Conservation (phyloP, 441 rosid genomes). For the Mallotus japonicus region DNA sequence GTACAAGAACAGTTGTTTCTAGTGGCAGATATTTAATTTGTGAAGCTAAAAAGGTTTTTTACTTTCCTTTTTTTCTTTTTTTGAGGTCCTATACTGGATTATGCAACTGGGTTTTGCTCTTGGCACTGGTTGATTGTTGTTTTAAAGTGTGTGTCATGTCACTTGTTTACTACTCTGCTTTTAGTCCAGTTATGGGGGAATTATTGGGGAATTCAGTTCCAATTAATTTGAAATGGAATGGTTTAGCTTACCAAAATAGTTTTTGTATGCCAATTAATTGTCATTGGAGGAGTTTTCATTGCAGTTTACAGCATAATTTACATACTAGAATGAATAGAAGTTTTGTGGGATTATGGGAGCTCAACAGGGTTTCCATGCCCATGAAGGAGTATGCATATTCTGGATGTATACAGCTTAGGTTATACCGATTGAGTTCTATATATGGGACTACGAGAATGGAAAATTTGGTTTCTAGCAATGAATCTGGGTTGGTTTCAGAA, state of each 20-base stretch:
- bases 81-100: neutral
- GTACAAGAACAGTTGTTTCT: neutral
- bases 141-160: slow-evolving; percentile 7
- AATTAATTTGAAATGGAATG: slow-evolving; percentile 26
- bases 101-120: slow-evolving; percentile 17
- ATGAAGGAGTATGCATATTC: slow-evolving; percentile 14
- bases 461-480: slow-evolving; percentile 20
- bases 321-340: slow-evolving; percentile 30
- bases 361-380: slow-evolving; percentile 18
- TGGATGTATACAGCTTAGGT: slow-evolving; percentile 15
- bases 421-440: slow-evolving; percentile 3
- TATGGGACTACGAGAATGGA: slow-evolving; percentile 14
- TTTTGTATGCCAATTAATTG: slow-evolving; percentile 19
- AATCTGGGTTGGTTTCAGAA: slow-evolving; percentile 19
- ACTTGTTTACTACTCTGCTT: slow-evolving; percentile 2
- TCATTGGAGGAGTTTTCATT: slow-evolving; percentile 18
- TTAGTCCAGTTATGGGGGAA: slow-evolving; percentile 36
- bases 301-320: slow-evolving; percentile 21
- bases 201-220: slow-evolving; percentile 35
- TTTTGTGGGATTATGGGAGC: slow-evolving; percentile 14
- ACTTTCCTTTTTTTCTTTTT: neutral
- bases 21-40: neutral
- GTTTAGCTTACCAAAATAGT: slow-evolving; percentile 27
- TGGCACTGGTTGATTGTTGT: slow-evolving; percentile 6
- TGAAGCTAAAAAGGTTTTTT: neutral